A percentile compares a stretch with the other conserved stretches of the same genome.
Evolutionary conservation across 2,329 filamentous ascomycete genomes (phyloP).

Genomic region (Fusarium sp.): DNA sequence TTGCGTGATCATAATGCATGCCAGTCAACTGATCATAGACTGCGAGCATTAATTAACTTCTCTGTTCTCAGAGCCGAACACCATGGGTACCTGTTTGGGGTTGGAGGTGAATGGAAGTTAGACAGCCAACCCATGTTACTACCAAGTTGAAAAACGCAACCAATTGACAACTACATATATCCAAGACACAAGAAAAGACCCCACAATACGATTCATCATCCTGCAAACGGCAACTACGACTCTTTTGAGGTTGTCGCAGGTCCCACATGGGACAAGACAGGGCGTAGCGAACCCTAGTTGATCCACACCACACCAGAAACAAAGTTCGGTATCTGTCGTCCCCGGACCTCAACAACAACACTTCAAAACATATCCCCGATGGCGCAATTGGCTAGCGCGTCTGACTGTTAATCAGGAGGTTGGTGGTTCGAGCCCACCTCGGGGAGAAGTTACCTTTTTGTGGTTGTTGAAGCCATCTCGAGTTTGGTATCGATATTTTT

Average conservation of each 20-base stretch:
- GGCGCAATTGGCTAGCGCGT: slow-evolving; percentile 72
- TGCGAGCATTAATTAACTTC: too few relatives aligned
- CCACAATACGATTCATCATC: neutral
- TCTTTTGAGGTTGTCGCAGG: neutral
- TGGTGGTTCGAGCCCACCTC: slow-evolving; percentile 24
- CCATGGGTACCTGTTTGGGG: too few relatives aligned
- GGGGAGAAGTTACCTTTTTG: neutral
- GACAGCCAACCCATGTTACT: neutral
- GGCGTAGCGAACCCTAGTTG: neutral
- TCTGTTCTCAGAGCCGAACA: too few relatives aligned
- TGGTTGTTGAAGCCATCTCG: too few relatives aligned
- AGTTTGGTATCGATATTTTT: neutral
- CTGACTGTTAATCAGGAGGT: slow-evolving; percentile 64
- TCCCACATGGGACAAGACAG: neutral
- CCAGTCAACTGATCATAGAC: too few relatives aligned
- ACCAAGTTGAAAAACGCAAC: neutral
- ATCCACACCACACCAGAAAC: neutral
- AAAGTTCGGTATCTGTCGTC: neutral
- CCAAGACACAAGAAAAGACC: neutral
- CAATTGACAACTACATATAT: neutral
- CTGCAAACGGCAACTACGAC: neutral
- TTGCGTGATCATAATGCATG: too few relatives aligned
- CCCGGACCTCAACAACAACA: slow-evolving; percentile 7
- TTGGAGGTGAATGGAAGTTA: neutral
- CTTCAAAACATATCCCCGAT: slow-evolving; percentile 47